Evolutionary conservation across 202 grass and related monocot species (phyloP).

Genomic region (Setaria viridis): DNA sequence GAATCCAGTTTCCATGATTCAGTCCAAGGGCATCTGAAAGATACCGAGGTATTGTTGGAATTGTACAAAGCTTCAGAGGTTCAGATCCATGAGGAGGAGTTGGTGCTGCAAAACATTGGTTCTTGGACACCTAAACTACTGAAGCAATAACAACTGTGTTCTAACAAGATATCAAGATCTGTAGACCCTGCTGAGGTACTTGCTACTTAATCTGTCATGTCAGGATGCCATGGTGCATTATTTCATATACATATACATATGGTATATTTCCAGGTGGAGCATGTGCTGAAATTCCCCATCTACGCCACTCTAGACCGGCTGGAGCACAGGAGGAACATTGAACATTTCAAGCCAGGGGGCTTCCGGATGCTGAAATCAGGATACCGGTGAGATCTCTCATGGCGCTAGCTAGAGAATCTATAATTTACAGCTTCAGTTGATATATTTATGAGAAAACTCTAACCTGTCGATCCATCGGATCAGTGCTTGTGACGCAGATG

Average conservation of each 20-base stretch:
- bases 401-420: not conserved
- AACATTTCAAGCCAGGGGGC: slow-evolving; percentile 45
- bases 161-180: not conserved
- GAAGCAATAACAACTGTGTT: slow-evolving; percentile 32
- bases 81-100: slow-evolving; percentile 44
- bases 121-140: slow-evolving; percentile 53
- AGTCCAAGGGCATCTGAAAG: slow-evolving; percentile 53
- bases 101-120: slow-evolving; percentile 43
- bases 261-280: not conserved
- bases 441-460: too few species aligned
- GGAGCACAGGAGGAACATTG: slow-evolving; percentile 60
- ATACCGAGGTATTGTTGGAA: slow-evolving; percentile 54
- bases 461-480: too few species aligned
- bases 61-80: slow-evolving; percentile 64
- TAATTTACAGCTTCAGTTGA: too few species aligned
- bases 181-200: slow-evolving; percentile 31
- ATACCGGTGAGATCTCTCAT: slow-evolving; percentile 34
- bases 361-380: slow-evolving; percentile 50
- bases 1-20: slow-evolving; percentile 46
- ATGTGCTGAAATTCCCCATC: slow-evolving; percentile 53
- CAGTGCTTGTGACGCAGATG: not conserved
- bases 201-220: not conserved
- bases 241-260: too few species aligned
- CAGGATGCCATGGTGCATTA: not conserved
- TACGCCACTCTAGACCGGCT: slow-evolving; percentile 50